A percentile compares a stretch with the other conserved stretches of the same genome.
Conservation (phyloP, 2,329 filamentous ascomycete species). For the Microsporum ferrugineum region DNA sequence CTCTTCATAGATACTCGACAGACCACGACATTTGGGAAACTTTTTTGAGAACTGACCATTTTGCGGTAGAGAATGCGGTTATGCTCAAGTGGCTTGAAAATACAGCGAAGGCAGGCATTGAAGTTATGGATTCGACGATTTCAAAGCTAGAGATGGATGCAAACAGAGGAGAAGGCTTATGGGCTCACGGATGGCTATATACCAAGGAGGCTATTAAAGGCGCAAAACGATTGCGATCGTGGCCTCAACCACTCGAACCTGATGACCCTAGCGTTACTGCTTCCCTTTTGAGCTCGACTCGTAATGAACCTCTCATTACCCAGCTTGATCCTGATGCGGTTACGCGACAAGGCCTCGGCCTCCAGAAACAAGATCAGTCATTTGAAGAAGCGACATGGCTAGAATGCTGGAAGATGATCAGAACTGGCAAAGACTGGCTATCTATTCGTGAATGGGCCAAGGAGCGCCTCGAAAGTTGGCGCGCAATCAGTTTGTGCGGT, state of each 20-base stretch:
- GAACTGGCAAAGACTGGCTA: slow-evolving; percentile 63
- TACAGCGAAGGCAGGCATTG: slow-evolving; percentile 55
- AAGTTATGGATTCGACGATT: slow-evolving; percentile 64
- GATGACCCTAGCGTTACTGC: slow-evolving; percentile 46
- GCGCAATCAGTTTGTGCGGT: slow-evolving; percentile 69
- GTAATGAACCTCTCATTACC: slow-evolving; percentile 58
- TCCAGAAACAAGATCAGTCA: slow-evolving; percentile 74
- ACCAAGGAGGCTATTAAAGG: slow-evolving; percentile 83
- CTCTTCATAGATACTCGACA: slow-evolving; percentile 45
- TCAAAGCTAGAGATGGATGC: slow-evolving; percentile 64
- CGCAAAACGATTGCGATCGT: slow-evolving; percentile 66
- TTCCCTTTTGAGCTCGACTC: slow-evolving; percentile 47
- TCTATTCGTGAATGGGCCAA: slow-evolving; percentile 77
- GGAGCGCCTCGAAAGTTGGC: slow-evolving; percentile 78
- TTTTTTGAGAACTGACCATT: slow-evolving; percentile 61
- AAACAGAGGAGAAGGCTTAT: slow-evolving; percentile 62
- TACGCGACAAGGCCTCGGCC: slow-evolving; percentile 61
- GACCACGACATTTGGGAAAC: slow-evolving; percentile 57
- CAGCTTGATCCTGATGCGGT: slow-evolving; percentile 86
- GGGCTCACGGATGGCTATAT: slow-evolving; percentile 83
- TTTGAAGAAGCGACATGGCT: slow-evolving; percentile 88
- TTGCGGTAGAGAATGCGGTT: slow-evolving; percentile 65
- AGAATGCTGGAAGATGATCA: slow-evolving; percentile 84
- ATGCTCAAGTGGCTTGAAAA: slow-evolving; percentile 79
- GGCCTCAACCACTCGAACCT: slow-evolving; percentile 54